Conservation (phyloP, 306 rosid species). For the Cicer judaicum region DNA sequence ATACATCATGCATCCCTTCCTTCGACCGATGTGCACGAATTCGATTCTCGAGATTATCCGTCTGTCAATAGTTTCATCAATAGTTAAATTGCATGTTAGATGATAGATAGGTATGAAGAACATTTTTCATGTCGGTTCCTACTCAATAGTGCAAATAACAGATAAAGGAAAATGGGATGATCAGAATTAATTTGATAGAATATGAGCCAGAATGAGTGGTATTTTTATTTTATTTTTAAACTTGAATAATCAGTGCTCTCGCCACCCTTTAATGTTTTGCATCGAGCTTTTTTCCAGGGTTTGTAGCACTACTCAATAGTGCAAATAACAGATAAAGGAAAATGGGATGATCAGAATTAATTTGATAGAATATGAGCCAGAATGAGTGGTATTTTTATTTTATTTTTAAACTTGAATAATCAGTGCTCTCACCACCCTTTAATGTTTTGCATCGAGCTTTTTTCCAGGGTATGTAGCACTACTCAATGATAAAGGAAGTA, state of each 20-base stretch:
- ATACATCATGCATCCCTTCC: conserved; percentile 72
- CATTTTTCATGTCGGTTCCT: neutral
- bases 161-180: conserved; percentile 15
- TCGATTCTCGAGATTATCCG: conserved; percentile 85
- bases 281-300: neutral
- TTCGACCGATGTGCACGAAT: conserved; percentile 70
- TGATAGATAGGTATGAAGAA: neutral
- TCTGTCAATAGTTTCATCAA: conserved; percentile 51
- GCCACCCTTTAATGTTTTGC: neutral
- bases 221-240: neutral
- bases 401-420: neutral
- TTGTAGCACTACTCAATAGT: neutral
- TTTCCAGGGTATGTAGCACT: neutral
- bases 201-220: neutral
- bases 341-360: neutral
- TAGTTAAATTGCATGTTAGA: neutral
- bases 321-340: conserved; percentile 19
- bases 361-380: neutral
- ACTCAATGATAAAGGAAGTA: neutral
- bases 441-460: neutral
- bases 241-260: neutral
- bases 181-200: conserved; percentile 2
- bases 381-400: neutral
- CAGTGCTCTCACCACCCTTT: neutral
- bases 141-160: neutral